Conservation (phyloP, 352 stramenopile genomes). For the Peronospora belbahrii region DNA sequence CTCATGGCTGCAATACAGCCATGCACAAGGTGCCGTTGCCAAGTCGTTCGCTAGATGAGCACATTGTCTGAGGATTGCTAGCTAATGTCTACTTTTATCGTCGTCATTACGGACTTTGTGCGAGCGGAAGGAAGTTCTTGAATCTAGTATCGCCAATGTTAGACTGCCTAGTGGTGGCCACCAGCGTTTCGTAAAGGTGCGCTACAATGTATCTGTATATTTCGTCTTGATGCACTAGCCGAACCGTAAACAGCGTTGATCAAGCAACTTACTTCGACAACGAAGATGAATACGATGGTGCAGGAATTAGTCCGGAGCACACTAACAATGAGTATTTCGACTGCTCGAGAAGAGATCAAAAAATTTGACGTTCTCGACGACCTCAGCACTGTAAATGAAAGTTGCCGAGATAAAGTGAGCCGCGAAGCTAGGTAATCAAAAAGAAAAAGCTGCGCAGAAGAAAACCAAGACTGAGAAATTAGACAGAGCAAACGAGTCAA, state of each 20-base stretch:
- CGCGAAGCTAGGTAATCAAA: constrained; percentile 54
- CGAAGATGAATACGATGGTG: too few species aligned
- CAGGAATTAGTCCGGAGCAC: constrained; percentile 2
- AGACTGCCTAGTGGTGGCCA: too few species aligned
- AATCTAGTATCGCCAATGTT: too few species aligned
- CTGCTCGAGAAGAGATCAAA: too few species aligned
- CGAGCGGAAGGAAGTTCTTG: too few species aligned
- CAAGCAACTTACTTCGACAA: constrained; percentile 22
- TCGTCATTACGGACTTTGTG: too few species aligned
- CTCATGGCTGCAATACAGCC: too few species aligned
- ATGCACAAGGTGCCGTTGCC: too few species aligned
- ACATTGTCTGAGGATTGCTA: too few species aligned
- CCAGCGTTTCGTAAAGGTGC: constrained; percentile 59
- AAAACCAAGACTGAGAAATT: constrained; percentile 30
- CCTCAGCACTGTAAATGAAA: constrained; percentile 30
- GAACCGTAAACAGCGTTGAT: constrained; percentile 36
- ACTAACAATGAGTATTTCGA: constrained; percentile 1
- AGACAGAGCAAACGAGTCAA: constrained; percentile 1
- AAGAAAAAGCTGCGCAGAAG: constrained; percentile 45
- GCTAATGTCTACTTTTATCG: too few species aligned
- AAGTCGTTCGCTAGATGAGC: too few species aligned
- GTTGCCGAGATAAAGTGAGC: constrained; percentile 57
- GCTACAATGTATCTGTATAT: constrained; percentile 77
- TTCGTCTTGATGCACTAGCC: constrained; percentile 36
- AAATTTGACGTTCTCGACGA: not conserved